Evolutionary conservation across 2,329 filamentous ascomycete genomes (phyloP), one percentile per base, ranked within the genome.

Genomic region (Aspergillus fructus): DNA sequence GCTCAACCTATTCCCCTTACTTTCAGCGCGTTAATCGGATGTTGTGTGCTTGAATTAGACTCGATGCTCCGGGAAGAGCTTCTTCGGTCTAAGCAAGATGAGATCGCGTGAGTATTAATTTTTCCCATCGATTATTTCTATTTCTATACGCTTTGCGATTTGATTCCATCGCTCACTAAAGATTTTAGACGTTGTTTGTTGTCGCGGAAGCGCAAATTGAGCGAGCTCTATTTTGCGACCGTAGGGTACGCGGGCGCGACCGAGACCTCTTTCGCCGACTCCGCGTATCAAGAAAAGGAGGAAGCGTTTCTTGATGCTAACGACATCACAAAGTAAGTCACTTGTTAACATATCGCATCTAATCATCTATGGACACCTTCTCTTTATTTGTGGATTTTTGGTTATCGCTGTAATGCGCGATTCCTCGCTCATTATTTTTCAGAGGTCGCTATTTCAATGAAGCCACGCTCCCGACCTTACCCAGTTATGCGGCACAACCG

Each of bases 191-290:
- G 72, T 71, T 80, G 79, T 83, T 85, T 89, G 82, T 84, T 83
- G 77, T 91, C 89, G 83, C 89, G 90, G 78, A 94, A 96, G 85
- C 88, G 91, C 77, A 96, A 96, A 83, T 84, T 96, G 74, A 88
- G 89, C 75, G 89, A 94, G 80, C 84, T 96, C 69, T 96, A 89
- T 81, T 85, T 90, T 83, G 88, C 90, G 81, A 89, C 89, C 75
- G 85, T 87, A 73, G 75, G 81, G 64, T 73, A 78, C 66, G 68
- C 72, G 65, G 70, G 69, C 68, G 76, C 76, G 68, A 75, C 71
- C 75, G 77, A 82, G 71, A 81, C 85, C 75, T 78, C 79, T 74
- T 79, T 79, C 63, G 71, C 87, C 68, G 84, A 85, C 68, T 82
- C 76, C 41, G 69, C 74, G 55, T 77, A 78, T 67, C 75, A 77